phyloP scores from a whole-genome alignment of 1,284 basidiomycete species.

The Trametes pubescens region DNA sequence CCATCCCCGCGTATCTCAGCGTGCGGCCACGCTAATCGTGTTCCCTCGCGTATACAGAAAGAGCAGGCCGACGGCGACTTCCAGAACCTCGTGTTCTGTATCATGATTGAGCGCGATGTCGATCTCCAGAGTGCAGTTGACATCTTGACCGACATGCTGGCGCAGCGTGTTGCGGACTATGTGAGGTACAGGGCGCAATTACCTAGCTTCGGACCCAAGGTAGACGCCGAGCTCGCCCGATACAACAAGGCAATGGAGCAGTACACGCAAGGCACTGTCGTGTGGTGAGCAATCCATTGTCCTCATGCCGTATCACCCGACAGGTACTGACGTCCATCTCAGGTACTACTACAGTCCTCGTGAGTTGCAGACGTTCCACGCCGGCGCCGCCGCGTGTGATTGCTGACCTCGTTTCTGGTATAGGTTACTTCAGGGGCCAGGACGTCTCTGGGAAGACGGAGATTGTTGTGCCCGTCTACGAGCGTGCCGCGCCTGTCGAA shows the following conservation, averaged over 20 bases:
- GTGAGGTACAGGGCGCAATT: conserved; percentile 46
- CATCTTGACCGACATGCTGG: conserved; percentile 52
- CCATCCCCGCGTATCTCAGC: conserved; percentile 16
- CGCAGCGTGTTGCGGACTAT: conserved; percentile 51
- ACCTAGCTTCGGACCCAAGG: conserved; percentile 52
- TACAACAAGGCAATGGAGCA: conserved; percentile 54
- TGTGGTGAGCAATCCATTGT: conserved; percentile 43
- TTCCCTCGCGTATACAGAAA: conserved; percentile 45
- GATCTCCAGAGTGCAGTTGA: conserved; percentile 54
- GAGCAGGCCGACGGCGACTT: conserved; percentile 59
- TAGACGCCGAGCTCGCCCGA: conserved; percentile 48
- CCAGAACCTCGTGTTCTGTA: conserved; percentile 57
- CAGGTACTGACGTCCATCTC: background rate
- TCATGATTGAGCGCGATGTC: conserved; percentile 53
- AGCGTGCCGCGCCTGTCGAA: conserved; percentile 17
- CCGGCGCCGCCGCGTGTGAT: background rate
- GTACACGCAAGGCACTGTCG: conserved; percentile 56
- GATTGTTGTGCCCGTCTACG: conserved; percentile 34
- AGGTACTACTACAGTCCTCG: conserved; percentile 51
- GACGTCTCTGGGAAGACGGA: conserved; percentile 32
- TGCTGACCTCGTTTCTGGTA: conserved; percentile 1
- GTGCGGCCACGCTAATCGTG: conserved; percentile 5
- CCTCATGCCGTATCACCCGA: background rate
- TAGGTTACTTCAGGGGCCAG: conserved; percentile 37
- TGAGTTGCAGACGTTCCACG: conserved; percentile 26